phyloP scores from a whole-genome alignment of 306 rosid species.

The Oxytropis ochrocephala region DNA sequence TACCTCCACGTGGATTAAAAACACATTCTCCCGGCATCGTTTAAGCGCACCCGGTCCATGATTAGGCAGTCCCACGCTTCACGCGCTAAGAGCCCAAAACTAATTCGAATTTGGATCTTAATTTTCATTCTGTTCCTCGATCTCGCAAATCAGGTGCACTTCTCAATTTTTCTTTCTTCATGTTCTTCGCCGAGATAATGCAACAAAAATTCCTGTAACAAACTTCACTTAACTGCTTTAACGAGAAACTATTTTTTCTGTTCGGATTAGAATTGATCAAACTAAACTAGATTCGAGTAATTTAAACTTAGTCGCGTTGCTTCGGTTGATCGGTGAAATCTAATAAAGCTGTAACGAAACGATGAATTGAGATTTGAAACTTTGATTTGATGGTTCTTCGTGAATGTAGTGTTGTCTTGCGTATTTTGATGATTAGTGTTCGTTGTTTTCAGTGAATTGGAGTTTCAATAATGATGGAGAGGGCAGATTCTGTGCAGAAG shows the following conservation, averaged over 20 bases:
- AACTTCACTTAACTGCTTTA: background rate
- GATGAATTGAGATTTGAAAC: background rate
- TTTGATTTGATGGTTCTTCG: background rate
- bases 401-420: slow-evolving; percentile 2
- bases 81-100: background rate
- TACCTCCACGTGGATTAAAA: slow-evolving; percentile 21
- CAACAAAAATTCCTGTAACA: background rate
- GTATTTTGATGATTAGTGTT: background rate
- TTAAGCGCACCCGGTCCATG: slow-evolving; percentile 21
- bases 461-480: slow-evolving; percentile 70
- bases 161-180: background rate
- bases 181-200: background rate
- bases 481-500: slow-evolving; percentile 74
- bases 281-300: background rate
- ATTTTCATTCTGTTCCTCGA: background rate
- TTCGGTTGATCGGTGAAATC: background rate
- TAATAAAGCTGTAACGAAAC: background rate
- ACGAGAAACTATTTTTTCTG: slow-evolving; percentile 26
- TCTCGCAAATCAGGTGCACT: slow-evolving; percentile 22
- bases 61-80: slow-evolving; percentile 4
- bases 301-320: background rate
- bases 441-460: slow-evolving; percentile 28
- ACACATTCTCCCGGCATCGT: slow-evolving; percentile 19
- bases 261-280: background rate
- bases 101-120: slow-evolving; percentile 24